Base-by-base conservation (phyloP, 768 basidiomycete species). In the Pholiota molesta region DNA sequence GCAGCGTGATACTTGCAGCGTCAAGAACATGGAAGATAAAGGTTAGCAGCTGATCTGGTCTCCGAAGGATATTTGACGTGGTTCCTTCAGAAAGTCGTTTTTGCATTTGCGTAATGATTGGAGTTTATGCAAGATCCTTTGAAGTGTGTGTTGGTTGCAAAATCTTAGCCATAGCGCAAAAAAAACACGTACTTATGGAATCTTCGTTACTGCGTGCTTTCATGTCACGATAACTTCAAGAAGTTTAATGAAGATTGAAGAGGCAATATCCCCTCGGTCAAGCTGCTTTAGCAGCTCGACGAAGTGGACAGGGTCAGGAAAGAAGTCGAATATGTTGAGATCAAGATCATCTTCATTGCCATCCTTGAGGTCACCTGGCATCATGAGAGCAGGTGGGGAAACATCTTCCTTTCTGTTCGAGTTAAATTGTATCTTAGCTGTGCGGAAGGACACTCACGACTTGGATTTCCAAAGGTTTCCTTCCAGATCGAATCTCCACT, bases 81-180 rank as follows among this genome's bases (percentile, higher is more conserved):
- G 82, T 79, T 21, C 83, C 81, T 44, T 81, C 77, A 0, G 87
- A 82, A 4, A 94, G 75, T 55, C 86, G 82, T 1, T 85, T 79
- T 71, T 95, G 92, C 80, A 97, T 90, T 67, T 90, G 86, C 63
- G 95, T 79, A 35, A 94, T 86, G 37, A 97, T 78, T 96, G 94
- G 23, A 97, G 81, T 65, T 87, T 86, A 5, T 91, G 78, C 35
- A 98, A 69, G 0, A 86, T 84, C 63, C 91, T 92, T 92, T 59
- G 37, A 11, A 35, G 39, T 19, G 13, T 11, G 26, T 51, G 13
- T 23, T 39, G 21, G n/a, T 35, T 40, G 23, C 28, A 1, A 9
- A 40, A 1, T 29, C 31, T n/a, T 23, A 9, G 26, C 26, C n/a
- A 35, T 21, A 8, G 9, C 33, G 31, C 21, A 42, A 54, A 13